Base-by-base conservation (phyloP, 352 stramenopile species). In the Pythium angustatum region DNA sequence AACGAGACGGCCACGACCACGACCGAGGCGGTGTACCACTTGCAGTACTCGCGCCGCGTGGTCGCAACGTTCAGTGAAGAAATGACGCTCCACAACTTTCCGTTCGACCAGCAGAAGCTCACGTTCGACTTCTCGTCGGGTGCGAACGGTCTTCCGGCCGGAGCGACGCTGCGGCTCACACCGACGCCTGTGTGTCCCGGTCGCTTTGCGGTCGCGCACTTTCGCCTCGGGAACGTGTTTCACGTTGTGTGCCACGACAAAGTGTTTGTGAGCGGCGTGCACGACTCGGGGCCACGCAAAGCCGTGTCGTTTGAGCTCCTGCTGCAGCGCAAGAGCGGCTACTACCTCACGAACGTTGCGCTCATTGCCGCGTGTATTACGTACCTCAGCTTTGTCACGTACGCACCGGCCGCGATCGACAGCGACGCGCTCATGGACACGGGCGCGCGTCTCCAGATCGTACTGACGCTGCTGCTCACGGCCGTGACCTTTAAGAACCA, bases 401-500 rank as follows among this genome's bases (percentile, higher is more conserved):
- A 43, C 38, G 15, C 55, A 2, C 55, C 55, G 6, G 38, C n/a
- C 6, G 17, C 28, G 22, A 17, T 40, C 19, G 19, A n/a, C n/a
- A 19, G n/a, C 36, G 40, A 65, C 5, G 48, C 19, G 19, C 48
- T 79, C 0, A 83, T 85, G 68, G 71, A 84, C 44, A 85, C 69
- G 33, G 71, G 69, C n/a, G 73, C 79, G 10, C 82, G 82, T 3
- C 57, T 87, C 28, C 73, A 87, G 52, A 84, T 87, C 59, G 79
- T 85, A 19, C 48, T 84, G 22, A 85, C 82, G 22, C 51, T 91
- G 68, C 41, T 91, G 38, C 62, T 91, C 48, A 88, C 82, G 36
- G 76, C 75, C 19, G 75, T 89, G 54, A 85, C 74, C 27, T 89
- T 88, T 67, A 88, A 88, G 60, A 80, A 72, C 60, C 64, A 82